A percentile compares a stretch with the other conserved stretches of the same genome.
These are phyloP conservation scores for Phyllosticta capitalensis DNA, from an alignment of 2,329 filamentous ascomycete species.

Conservation along the genomic window DNA sequence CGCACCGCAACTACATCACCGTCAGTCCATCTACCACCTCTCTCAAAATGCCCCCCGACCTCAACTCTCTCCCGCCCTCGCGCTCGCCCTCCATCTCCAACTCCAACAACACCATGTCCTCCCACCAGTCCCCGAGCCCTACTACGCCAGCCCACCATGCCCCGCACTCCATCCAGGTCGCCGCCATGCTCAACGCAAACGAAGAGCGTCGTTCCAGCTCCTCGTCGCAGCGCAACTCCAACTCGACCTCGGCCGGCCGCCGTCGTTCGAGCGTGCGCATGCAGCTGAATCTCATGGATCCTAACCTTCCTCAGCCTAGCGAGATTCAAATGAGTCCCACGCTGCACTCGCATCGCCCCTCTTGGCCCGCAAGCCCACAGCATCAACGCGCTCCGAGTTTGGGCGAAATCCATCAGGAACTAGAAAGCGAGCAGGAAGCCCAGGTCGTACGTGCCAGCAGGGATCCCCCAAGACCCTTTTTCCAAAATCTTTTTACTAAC, in stretches of 20 bases:
- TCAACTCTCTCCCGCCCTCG: background rate
- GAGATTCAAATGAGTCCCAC: slow-evolving; percentile 51
- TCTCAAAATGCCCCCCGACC: slow-evolving; percentile 24
- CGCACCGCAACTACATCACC: slow-evolving; percentile 41
- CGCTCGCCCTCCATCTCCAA: background rate
- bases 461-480: background rate
- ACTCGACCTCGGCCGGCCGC: slow-evolving; percentile 36
- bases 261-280: slow-evolving; percentile 61
- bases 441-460: slow-evolving; percentile 51
- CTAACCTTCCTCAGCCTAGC: slow-evolving; percentile 55
- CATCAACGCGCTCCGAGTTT: slow-evolving; percentile 61
- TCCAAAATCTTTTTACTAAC: background rate
- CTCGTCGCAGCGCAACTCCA: slow-evolving; percentile 35
- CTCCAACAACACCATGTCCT: background rate
- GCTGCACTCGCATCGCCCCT: slow-evolving; percentile 16
- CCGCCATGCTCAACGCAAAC: slow-evolving; percentile 68
- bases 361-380: slow-evolving; percentile 44
- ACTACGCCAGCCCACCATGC: background rate
- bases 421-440: slow-evolving; percentile 70
- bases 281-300: slow-evolving; percentile 67
- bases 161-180: slow-evolving; percentile 59
- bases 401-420: slow-evolving; percentile 68
- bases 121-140: slow-evolving; percentile 1
- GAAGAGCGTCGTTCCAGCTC: slow-evolving; percentile 49
- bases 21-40: slow-evolving; percentile 44